Percentiles rank a stretch among this genome's conserved stretches.
These are phyloP conservation scores for Candida sphagnicola DNA, from an alignment of 805 yeast genomes.

Conservation along the genomic window DNA sequence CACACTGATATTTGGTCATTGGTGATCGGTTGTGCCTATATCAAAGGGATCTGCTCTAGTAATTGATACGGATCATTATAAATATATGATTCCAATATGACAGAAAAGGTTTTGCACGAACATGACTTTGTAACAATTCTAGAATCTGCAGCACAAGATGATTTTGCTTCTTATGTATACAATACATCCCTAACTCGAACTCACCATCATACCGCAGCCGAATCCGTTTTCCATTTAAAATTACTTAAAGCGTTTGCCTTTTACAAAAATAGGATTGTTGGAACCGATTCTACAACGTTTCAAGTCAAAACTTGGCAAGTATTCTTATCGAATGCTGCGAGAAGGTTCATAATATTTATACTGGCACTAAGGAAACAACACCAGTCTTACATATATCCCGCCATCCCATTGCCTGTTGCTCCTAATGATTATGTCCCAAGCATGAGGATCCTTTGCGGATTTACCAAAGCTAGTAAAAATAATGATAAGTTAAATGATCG, in stretches of 20 bases:
- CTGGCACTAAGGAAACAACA: conserved; percentile 10
- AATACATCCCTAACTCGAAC: no score
- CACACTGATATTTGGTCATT: no score
- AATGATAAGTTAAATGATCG: not conserved
- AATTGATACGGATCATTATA: no score
- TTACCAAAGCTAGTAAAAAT: not conserved
- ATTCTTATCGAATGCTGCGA: conserved; percentile 19
- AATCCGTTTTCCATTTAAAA: conserved; percentile 19
- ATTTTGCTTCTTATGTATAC: no score
- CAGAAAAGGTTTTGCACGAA: no score
- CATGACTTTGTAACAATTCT: no score
- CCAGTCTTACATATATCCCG: not conserved
- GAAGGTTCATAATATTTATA: conserved; percentile 19
- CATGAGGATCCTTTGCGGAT: no score
- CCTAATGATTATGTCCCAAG: no score
- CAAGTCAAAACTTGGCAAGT: conserved; percentile 17
- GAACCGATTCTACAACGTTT: not conserved
- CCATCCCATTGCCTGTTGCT: not conserved
- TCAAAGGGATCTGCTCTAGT: no score
- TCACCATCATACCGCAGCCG: conserved; percentile 9
- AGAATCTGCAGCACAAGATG: no score
- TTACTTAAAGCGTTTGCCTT: conserved; percentile 16
- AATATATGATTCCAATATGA: no score
- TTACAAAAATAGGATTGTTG: conserved; percentile 12
- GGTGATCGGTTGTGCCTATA: no score